These are phyloP conservation scores for Acanthamoeba polyphaga DNA, from an alignment of 208 protist species.

Conservation along the genomic window DNA sequence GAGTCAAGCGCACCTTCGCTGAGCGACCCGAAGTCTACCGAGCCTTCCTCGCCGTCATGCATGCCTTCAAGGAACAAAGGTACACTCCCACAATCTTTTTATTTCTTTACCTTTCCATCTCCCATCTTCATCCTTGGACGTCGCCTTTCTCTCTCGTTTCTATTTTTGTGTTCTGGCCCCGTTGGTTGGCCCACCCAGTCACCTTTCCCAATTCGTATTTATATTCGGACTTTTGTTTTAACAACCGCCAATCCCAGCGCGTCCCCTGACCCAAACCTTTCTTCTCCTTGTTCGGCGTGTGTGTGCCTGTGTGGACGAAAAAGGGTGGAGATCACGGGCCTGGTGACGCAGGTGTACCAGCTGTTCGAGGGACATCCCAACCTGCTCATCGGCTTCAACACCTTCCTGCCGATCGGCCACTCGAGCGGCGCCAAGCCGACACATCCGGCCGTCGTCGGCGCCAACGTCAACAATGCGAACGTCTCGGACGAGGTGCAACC, in stretches of 20 bases:
- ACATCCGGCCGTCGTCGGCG: not conserved
- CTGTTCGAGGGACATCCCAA: constrained; percentile 69
- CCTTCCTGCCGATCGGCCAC: constrained; percentile 56
- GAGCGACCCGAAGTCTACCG: constrained; percentile 37
- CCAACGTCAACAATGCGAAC: no score
- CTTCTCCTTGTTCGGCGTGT: not conserved
- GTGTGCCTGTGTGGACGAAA: not conserved
- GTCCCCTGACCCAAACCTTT: no score
- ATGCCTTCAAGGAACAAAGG: constrained; percentile 50
- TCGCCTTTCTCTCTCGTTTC: not conserved
- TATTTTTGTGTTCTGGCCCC: not conserved
- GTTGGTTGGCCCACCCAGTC: no score
- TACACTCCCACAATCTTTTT: not conserved
- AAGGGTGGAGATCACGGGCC: constrained; percentile 10
- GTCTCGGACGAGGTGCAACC: not conserved
- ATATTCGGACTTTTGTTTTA: not conserved
- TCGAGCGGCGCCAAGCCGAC: not conserved
- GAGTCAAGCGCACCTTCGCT: constrained; percentile 68
- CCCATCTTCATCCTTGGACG: not conserved
- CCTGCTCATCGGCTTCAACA: constrained; percentile 66
- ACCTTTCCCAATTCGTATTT: no score
- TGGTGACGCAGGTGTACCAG: constrained; percentile 53
- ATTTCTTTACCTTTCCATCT: not conserved
- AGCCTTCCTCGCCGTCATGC: constrained; percentile 54
- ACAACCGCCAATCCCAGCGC: no score